These are phyloP conservation scores for Trypanosomatidae sp. DNA, from an alignment of 208 protist genomes.

Conservation along the genomic window DNA sequence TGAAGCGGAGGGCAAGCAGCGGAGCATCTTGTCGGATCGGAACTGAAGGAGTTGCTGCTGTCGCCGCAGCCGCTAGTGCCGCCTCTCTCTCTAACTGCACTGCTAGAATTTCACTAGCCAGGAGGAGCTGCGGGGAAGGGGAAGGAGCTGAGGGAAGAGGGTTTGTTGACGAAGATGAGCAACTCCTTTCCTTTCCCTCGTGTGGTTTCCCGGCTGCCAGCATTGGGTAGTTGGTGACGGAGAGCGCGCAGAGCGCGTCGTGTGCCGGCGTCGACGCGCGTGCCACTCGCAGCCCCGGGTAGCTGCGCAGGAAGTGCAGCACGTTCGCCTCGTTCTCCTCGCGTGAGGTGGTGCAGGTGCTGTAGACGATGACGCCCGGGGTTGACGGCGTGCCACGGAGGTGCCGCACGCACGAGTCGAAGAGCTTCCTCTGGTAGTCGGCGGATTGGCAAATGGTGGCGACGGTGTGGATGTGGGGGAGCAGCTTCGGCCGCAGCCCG, in stretches of 20 bases:
- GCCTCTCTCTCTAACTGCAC: slow-evolving; percentile 32
- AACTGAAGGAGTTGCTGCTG: neutral
- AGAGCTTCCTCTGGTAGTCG: slow-evolving; percentile 79
- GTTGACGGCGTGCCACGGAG: slow-evolving; percentile 16
- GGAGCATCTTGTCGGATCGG: no score
- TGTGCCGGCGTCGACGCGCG: slow-evolving; percentile 38
- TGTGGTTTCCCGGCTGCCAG: no score
- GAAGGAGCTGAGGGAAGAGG: no score
- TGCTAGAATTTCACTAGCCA: slow-evolving; percentile 24
- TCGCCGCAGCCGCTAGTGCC: neutral
- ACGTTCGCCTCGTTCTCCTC: slow-evolving; percentile 89
- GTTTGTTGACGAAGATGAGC: no score
- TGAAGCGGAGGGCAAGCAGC: slow-evolving; percentile 50
- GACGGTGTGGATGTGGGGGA: slow-evolving; percentile 40
- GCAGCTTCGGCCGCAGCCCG: slow-evolving; percentile 63
- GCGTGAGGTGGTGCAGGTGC: slow-evolving; percentile 64
- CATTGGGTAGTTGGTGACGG: no score
- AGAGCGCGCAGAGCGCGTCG: slow-evolving; percentile 24
- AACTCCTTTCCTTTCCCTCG: no score
- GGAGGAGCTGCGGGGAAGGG: slow-evolving; percentile 11
- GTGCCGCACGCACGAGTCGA: slow-evolving; percentile 54
- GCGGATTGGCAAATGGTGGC: slow-evolving; percentile 35
- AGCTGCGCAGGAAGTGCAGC: slow-evolving; percentile 40
- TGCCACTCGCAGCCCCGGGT: slow-evolving; percentile 38
- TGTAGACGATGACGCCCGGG: slow-evolving; percentile 53